Base-by-base conservation (phyloP, 83 land plant species). In the Picea mariana region DNA sequence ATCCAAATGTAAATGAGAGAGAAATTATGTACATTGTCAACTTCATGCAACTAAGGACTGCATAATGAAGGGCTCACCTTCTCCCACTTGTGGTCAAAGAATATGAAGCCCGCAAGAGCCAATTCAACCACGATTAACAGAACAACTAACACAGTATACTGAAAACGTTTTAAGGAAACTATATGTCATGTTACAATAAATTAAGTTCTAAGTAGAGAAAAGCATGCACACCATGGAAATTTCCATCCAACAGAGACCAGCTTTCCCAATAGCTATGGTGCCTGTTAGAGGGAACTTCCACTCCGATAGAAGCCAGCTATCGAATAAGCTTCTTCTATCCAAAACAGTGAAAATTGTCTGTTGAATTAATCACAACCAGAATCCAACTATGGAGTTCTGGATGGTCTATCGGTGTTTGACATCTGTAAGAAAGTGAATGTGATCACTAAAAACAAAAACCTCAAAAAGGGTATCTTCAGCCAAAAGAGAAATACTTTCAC, bases 41-140 rank as follows among this genome's bases (percentile, higher is more conserved):
- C 52, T 21, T 73, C 77, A 73, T 42, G 44, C 44, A 72, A 58
- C 21, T 12, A 77, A n/a, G n/a, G 23, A 26, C 20, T n/a, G n/a
- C 17, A 77, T 9, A 27, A 77, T 21, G 13, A 73, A 47, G 55
- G 3, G 64, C 87, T 87, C 60, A 91, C 95, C 34, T 90, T 88
- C 81, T 86, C 79, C 95, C 95, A 93, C 83, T 84, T 85, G 47
- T 87, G 86, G 79, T 93, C 93, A 78, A 90, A 93, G 86, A 82
- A 91, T 15, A 93, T 86, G 84, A 93, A 93, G 78, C 88, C 55
- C 55, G 55, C 55, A 49, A 49, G 55, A 9, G 11, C 55, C 80
- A 93, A 67, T 55, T 93, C 90, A 5, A 82, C 78, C 62, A 93
- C 61, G 49, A 93, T 89, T 87, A 93, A 85, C 66, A 93, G 66